phyloP scores from a whole-genome alignment of 441 rosid species.

The Mallotus japonicus region DNA sequence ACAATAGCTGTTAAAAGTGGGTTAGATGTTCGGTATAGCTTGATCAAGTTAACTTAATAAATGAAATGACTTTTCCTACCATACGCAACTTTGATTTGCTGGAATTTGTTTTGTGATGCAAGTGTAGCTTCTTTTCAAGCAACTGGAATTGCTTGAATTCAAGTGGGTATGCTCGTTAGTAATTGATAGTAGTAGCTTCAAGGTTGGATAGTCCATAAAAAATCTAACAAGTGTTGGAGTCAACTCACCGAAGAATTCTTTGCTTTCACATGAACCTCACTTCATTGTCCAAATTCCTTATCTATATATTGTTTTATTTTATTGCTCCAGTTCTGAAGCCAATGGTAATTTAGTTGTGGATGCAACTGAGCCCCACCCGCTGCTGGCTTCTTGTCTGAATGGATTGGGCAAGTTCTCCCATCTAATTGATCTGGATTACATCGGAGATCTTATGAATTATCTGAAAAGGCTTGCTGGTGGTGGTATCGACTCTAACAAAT shows the following conservation, averaged over 20 bases:
- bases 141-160: background rate
- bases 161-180: background rate
- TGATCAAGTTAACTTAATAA: background rate
- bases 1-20: slow-evolving; percentile 8
- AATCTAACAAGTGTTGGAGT: background rate
- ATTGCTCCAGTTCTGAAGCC: slow-evolving; percentile 48
- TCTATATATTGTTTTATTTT: slow-evolving; percentile 8
- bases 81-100: background rate
- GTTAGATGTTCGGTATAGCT: background rate
- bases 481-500: slow-evolving; percentile 32
- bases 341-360: slow-evolving; percentile 33
- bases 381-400: slow-evolving; percentile 75
- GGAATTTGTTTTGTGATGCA: background rate
- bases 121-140: background rate
- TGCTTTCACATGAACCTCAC: background rate
- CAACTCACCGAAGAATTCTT: background rate
- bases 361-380: slow-evolving; percentile 55
- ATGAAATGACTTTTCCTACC: background rate
- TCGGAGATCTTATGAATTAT: slow-evolving; percentile 89
- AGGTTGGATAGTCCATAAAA: background rate
- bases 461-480: slow-evolving; percentile 81
- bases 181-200: background rate
- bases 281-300: background rate
- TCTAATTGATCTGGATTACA: slow-evolving; percentile 79
- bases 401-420: slow-evolving; percentile 90